Base-by-base conservation (phyloP, 1,139 yeast genomes). In the Geotrichum aggregatum region DNA sequence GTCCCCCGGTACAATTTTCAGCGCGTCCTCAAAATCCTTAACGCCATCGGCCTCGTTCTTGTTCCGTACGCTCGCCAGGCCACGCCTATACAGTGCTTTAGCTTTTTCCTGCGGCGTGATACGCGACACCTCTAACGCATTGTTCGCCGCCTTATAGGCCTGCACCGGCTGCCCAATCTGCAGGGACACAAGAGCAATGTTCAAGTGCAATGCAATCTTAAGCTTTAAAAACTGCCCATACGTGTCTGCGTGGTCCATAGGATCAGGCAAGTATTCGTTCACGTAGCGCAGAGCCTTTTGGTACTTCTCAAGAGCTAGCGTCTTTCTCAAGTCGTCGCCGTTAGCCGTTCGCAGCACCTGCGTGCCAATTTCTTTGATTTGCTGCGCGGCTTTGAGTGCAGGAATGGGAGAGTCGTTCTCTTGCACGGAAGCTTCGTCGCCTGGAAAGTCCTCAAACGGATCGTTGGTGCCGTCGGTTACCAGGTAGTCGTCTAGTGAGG, bases 51-150 rank as follows among this genome's bases (percentile, higher is more conserved):
- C 91, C 56, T 84, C 87, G 65, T 87, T 83, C 64, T 84, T 84
- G 28, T 75, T 71, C 22, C 79, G 71, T 52, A 80, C 70, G 61
- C 81, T 76, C 0, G 95, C 97, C 64, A 79, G 74, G 33, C 95
- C 97, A 67, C 88, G 83, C 65, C 97, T 83, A 73, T 83, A 89
- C 49, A 79, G 73, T 0, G 96, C 96, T 73, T 89, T 89, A 10
- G 95, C 87, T 66, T 76, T 78, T 19, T 87, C 80, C 58, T 82
- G 78, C 43, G 79, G 84, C 49, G 80, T 87, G 10, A 84, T 73
- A 22, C 28, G 40, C 44, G 80, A 83, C 26, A 76, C 77, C 47
- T 77, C 84, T 50, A 87, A 73, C 1, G 87, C 96, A 44, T 78
- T 78, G 2, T 80, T 70, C 6, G 95, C 79, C 6, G 85, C 80